Conservation (phyloP, 1,284 basidiomycete species). For the Thecaphora thlaspeos region DNA sequence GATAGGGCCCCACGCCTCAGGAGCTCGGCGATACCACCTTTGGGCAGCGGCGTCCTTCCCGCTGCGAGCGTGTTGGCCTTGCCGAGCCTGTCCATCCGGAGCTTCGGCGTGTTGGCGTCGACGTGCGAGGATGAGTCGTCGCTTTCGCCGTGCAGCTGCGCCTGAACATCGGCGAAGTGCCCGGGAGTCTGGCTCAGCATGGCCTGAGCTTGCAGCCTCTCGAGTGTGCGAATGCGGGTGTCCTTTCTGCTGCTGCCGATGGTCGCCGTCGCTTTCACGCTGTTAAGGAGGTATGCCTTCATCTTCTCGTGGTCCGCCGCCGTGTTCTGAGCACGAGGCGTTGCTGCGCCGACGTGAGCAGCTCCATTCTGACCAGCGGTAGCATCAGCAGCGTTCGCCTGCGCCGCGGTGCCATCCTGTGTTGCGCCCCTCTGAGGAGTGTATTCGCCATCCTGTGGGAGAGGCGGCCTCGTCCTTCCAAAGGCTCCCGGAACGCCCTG, state of each 20-base stretch:
- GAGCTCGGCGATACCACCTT: constrained; percentile 26
- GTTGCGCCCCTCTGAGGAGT: too few relatives aligned
- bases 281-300: constrained; percentile 42
- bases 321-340: neutral
- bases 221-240: constrained; percentile 9
- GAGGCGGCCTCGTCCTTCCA: neutral
- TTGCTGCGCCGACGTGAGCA: neutral
- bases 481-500: constrained; percentile 4
- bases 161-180: constrained; percentile 19
- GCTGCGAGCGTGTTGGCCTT: constrained; percentile 34
- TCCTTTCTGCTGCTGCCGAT: neutral
- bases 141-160: constrained; percentile 3
- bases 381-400: too few relatives aligned
- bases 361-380: too few relatives aligned
- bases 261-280: constrained; percentile 27
- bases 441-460: too few relatives aligned
- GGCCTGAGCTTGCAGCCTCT: constrained; percentile 29
- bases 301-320: constrained; percentile 25
- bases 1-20: constrained; percentile 31
- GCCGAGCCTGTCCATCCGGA: constrained; percentile 33
- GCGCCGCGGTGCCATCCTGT: too few relatives aligned
- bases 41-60: constrained; percentile 30
- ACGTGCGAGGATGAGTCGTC: constrained; percentile 13
- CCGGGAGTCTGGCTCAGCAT: constrained; percentile 19
- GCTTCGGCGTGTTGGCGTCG: constrained; percentile 13